Base-by-base conservation (phyloP, 768 basidiomycete species). In the Lactarius tabidus region DNA sequence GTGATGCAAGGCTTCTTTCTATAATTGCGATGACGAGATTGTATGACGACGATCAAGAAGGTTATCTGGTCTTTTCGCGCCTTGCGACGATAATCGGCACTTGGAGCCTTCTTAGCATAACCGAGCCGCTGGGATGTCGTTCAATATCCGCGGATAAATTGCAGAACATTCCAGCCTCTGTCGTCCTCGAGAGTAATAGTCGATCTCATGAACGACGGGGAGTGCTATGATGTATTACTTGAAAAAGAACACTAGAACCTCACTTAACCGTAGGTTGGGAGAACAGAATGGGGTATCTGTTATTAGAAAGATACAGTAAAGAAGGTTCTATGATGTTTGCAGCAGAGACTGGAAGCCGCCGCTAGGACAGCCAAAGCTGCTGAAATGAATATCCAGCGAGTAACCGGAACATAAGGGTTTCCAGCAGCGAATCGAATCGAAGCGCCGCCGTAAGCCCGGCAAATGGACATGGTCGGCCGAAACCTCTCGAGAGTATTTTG, bases 51-150 rank as follows among this genome's bases (percentile, higher is more conserved):
- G 23, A 18, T 29, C 23, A 51, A 51, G 33, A 33, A 3, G 33
- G n/a, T 36, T 38, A 6, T 28, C 3, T 4, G 26, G 33, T 41
- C 15, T 8, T 7, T 18, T 8, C 26, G 23, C n/a, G 38, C 36
- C 20, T n/a, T 43, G 10, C 20, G 20, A 36, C 17, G 6, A 2
- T 29, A 33, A 26, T 31, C 17, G 52, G 14, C 29, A 33, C 41
- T 23, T 55, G 33, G 52, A 43, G 43, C 63, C 31, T 31, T 28
- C 39, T 60, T 45, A 20, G 28, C 2, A 15, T 53, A 20, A 31
- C 31, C 35, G 3, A 41, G 43, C 53, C 64, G 59, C 64, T 65
- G 59, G 64, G 28, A 43, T 48, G 35, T 45, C 53, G 43, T 45
- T 38, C 39, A 36, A 54, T 59, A 43, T 64, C 51, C 57, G 57